A percentile compares a stretch with the other conserved stretches of the same genome.
These are phyloP conservation scores for Mycena leptocephala DNA, from an alignment of 768 basidiomycete genomes.

Conservation along the genomic window DNA sequence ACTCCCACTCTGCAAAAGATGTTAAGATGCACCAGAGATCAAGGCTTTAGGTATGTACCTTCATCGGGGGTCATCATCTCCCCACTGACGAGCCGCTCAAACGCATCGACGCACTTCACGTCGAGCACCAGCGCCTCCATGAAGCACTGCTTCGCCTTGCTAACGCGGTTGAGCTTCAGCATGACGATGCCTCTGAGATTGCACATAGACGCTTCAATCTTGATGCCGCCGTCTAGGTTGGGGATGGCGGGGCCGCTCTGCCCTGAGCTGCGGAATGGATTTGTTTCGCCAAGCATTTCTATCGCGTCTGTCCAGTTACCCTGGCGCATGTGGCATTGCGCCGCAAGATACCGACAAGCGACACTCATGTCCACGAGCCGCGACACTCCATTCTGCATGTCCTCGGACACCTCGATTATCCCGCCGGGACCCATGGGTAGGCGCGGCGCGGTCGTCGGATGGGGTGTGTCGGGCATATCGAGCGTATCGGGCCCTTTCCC, in stretches of 20 bases:
- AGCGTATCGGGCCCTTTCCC: constrained; percentile 81
- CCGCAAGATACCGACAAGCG: constrained; percentile 97
- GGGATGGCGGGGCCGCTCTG: constrained; percentile 81
- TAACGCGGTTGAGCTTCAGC: constrained; percentile 92
- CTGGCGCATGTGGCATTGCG: constrained; percentile 87
- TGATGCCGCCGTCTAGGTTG: constrained; percentile 94
- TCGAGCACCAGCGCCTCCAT: constrained; percentile 96
- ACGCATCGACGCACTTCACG: constrained; percentile 97
- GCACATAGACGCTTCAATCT: constrained; percentile 99
- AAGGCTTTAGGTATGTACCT: constrained; percentile 67
- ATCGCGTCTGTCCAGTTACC: constrained; percentile 29
- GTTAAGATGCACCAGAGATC: background rate
- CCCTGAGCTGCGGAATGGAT: constrained; percentile 52
- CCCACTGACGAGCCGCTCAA: constrained; percentile 89
- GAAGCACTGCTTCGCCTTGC: constrained; percentile 94
- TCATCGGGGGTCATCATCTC: constrained; percentile 98
- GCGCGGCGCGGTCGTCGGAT: constrained; percentile 60
- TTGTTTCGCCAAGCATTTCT: constrained; percentile 36
- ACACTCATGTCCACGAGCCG: constrained; percentile 95
- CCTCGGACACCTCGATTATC: constrained; percentile 78
- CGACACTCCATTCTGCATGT: constrained; percentile 76
- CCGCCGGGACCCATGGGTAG: constrained; percentile 83
- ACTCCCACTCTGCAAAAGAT: constrained; percentile 91
- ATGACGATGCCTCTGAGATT: constrained; percentile 94
- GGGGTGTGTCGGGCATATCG: constrained; percentile 64